A percentile compares a stretch with the other conserved stretches of the same genome.
These are phyloP conservation scores for Fusarium musae DNA, from an alignment of 2,329 filamentous ascomycete species.

Conservation along the genomic window DNA sequence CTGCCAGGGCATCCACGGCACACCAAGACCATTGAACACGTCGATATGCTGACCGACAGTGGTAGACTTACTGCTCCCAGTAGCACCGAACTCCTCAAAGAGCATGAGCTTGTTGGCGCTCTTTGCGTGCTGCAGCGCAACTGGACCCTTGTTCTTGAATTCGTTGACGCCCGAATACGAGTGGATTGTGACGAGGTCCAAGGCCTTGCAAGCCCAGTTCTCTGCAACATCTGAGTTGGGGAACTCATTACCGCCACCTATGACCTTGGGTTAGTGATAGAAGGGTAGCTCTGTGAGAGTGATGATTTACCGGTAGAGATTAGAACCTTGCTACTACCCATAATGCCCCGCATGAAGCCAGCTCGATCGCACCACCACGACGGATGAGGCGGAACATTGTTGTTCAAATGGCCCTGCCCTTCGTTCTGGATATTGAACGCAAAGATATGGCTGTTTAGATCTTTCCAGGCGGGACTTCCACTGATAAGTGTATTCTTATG, in stretches of 20 bases:
- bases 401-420: not conserved
- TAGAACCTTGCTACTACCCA: not conserved
- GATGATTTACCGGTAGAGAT: not conserved
- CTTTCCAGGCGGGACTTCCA: not conserved
- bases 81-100: not conserved
- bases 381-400: not conserved
- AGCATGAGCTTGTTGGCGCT: not conserved
- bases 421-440: not conserved
- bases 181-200: not conserved
- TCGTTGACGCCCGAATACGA: not conserved
- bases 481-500: rapidly evolving
- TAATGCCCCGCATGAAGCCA: not conserved
- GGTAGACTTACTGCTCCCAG: not conserved
- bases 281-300: rapidly evolving
- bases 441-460: not conserved
- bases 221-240: not conserved
- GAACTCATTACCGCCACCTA: not conserved
- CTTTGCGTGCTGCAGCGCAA: not conserved
- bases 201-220: not conserved
- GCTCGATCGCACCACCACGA: not conserved
- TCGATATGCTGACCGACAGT: not conserved
- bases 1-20: not conserved
- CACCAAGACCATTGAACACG: not conserved
- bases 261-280: rapidly evolving
- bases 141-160: not conserved